Base-by-base conservation (phyloP, 2,329 filamentous ascomycete species). In the Aureobasidium mangrovei region DNA sequence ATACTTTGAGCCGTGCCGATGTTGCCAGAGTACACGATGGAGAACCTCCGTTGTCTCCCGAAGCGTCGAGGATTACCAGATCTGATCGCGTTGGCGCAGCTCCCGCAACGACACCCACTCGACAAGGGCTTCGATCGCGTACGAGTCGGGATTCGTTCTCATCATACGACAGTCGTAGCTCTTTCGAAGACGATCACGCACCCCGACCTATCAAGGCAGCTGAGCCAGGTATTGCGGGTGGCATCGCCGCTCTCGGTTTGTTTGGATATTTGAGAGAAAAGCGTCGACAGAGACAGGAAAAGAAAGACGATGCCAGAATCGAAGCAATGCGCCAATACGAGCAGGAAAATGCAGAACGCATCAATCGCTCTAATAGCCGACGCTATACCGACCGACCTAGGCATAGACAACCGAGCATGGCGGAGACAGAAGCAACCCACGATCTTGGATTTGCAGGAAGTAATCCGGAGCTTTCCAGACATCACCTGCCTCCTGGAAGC, bases 261-360 rank as follows among this genome's bases (percentile, higher is more conserved):
- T 58, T 66, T 5, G 70, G 69, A 5, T 73, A 69, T 48, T 57
- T 71, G 26, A 70, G 70, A 58, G 70, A 75, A 53, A 73, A 71
- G 60, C 70, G 70, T 55, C 67, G 65, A 74, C 80, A 60, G 67
- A 75, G 65, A 71, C 78, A 64, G 76, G 84, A 65, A 71, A 80
- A 60, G 66, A 81, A 67, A 54, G 79, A 84, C 54, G 75, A 83
- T 60, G 77, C 81, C 52, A 79, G 81, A 26, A 78, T 86, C 4
- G 79, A 77, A 48, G 73, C 73, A 42, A 67, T 78, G 55, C 73
- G 73, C 52, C 72, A 69, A 57, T 75, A 74, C 57, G 70, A 74
- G 9, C 67, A 73, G n/a, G 65, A 72, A 26, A 70, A 72, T n/a
- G 63, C 66, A 38, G 60, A 65, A 12, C 54, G 56, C n/a, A 68